Evolutionary conservation across 371 early-diverging fungal species (phyloP).

Genomic region (Dichotomocladium elegans): DNA sequence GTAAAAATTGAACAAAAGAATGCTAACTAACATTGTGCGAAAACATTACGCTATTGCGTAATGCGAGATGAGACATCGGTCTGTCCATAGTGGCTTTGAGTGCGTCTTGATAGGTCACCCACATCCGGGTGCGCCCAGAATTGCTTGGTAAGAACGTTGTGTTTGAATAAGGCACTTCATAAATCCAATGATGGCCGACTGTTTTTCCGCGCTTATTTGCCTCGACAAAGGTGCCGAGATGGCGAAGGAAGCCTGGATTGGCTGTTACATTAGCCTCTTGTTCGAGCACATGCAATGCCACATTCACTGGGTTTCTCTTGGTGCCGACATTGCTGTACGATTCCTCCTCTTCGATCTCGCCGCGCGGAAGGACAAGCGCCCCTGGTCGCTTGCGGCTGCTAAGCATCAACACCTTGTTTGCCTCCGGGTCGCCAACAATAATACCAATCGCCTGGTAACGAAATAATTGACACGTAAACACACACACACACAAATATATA

Average conservation of each 20-base stretch:
- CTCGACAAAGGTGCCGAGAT: slow-evolving; percentile 36
- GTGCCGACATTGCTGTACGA: slow-evolving; percentile 33
- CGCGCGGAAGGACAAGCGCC: slow-evolving; percentile 33
- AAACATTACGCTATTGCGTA: slow-evolving; percentile 19
- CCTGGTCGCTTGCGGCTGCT: slow-evolving; percentile 33
- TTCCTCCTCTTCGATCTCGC: slow-evolving; percentile 27
- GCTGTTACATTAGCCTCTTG: slow-evolving; percentile 29
- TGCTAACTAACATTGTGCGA: too few species aligned
- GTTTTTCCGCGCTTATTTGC: slow-evolving; percentile 41
- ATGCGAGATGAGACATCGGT: slow-evolving; percentile 36
- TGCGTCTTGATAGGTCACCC: slow-evolving; percentile 35
- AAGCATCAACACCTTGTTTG: slow-evolving; percentile 27
- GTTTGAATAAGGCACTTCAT: slow-evolving; percentile 26
- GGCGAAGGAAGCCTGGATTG: slow-evolving; percentile 8
- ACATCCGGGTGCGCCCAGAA: background rate
- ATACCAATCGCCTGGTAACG: slow-evolving; percentile 32
- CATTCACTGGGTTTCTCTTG: too few species aligned
- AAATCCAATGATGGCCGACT: slow-evolving; percentile 42
- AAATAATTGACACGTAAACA: too few species aligned
- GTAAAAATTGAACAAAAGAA: too few species aligned
- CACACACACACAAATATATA: background rate
- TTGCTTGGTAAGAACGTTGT: background rate
- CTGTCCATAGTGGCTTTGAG: slow-evolving; percentile 27
- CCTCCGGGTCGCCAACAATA: slow-evolving; percentile 24
- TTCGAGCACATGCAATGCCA: slow-evolving; percentile 31